Evolutionary conservation across 1,284 basidiomycete species (phyloP), one percentile per base, ranked within the genome.

Genomic region (Rhodotorula mucilaginosa): DNA sequence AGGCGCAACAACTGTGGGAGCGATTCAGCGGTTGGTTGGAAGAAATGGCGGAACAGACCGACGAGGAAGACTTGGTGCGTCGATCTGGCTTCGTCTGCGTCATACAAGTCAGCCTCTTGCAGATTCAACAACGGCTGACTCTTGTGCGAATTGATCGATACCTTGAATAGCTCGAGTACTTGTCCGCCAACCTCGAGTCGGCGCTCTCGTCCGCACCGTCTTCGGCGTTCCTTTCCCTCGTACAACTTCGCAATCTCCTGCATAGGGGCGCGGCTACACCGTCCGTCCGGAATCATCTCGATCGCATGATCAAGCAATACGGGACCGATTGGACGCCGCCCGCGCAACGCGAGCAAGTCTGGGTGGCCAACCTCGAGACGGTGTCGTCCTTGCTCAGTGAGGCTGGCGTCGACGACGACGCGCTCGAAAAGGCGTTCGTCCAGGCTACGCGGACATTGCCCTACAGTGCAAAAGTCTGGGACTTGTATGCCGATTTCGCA

Each of bases 1-100:
- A 58, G 61, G 49, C 34, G 52, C 66, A 66, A 34, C 44, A 61
- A 39, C 49, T 74, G 6, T 76, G 73, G 72, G 74, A 76, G 64
- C 39, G 49, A 44, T 76, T 76, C 46, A 68, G 68, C 23, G 57
- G 19, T 10, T 76, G 74, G 74, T 56, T 76, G 5, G 70, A 74
- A 49, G 68, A 58, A 39, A 66, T 72, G 66, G 64, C 59, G 7
- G 73, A 74, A 3, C 48, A 70, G 18, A 56, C 46, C 26, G 54
- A 29, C 29, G 54, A 56, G 4, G 60, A 72, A 2, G 69, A 74
- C 18, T 68, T 70, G 39, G 71, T 70, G 18, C 49, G 34, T 34
- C 34, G 34, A 34, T 34, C 34, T 34, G 74, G 39, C 70, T 74
- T 44, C 63, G 74, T 67, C 23, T 29, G 26, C 26, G 26, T 26